Percentiles rank a stretch among this genome's conserved stretches.
These are phyloP conservation scores for Medicago lupulina DNA, from an alignment of 306 rosid species.

Conservation along the genomic window DNA sequence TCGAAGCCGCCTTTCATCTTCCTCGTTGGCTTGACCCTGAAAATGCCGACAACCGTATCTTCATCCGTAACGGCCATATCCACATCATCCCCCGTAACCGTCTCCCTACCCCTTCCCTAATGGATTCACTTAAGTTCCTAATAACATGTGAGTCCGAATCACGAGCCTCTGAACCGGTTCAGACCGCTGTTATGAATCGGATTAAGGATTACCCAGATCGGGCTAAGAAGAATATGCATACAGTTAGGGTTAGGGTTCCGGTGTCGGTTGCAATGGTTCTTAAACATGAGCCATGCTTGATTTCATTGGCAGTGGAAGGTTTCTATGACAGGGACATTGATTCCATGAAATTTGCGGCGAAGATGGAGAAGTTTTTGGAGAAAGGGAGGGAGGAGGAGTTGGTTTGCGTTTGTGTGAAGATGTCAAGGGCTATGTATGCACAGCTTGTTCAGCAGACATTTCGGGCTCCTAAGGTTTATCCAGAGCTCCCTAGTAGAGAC, in stretches of 20 bases:
- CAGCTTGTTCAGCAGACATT: constrained; percentile 84
- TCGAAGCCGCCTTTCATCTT: constrained; percentile 92
- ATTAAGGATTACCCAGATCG: constrained; percentile 72
- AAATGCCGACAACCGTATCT: constrained; percentile 69
- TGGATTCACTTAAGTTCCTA: constrained; percentile 65
- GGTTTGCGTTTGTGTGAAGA: constrained; percentile 64
- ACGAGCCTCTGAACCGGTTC: constrained; percentile 66
- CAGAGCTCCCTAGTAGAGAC: constrained; percentile 56
- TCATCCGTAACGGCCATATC: constrained; percentile 65
- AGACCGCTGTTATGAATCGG: constrained; percentile 55
- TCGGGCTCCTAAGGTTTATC: constrained; percentile 85
- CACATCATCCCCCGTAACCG: constrained; percentile 62
- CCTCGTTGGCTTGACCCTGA: constrained; percentile 97
- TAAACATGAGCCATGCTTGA: constrained; percentile 72
- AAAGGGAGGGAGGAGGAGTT: constrained; percentile 67
- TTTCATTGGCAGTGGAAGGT: constrained; percentile 83
- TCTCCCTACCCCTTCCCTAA: constrained; percentile 55
- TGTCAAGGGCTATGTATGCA: constrained; percentile 97
- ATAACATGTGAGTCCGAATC: constrained; percentile 45
- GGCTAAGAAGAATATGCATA: constrained; percentile 64
- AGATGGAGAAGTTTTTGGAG: constrained; percentile 74
- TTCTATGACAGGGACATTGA: constrained; percentile 92
- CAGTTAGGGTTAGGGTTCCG: constrained; percentile 82
- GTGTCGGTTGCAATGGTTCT: constrained; percentile 68
- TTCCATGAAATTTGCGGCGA: constrained; percentile 77